phyloP scores from a whole-genome alignment of 2,329 filamentous ascomycete species.

The Diplocarpon mali region DNA sequence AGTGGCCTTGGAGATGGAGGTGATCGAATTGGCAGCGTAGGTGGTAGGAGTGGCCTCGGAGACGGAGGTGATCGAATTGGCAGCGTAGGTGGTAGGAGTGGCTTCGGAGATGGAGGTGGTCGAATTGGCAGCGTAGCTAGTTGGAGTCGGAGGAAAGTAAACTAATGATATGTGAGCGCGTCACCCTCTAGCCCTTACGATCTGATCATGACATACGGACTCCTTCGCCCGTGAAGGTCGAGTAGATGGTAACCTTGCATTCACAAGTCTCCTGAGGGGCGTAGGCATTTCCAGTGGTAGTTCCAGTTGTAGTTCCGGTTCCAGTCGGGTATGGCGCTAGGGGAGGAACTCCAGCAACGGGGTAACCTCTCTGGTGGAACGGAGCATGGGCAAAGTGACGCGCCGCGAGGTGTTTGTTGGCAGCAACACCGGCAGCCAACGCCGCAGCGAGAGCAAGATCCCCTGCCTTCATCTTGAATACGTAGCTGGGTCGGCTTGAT shows the following conservation, averaged over 20 bases:
- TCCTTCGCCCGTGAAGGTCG: constrained; percentile 55
- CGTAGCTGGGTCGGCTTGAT: constrained; percentile 11
- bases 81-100: constrained; percentile 13
- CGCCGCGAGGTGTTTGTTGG: constrained; percentile 34
- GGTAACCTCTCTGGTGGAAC: constrained; percentile 40
- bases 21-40: constrained; percentile 11
- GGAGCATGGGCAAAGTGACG: constrained; percentile 53
- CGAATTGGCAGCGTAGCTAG: constrained; percentile 9
- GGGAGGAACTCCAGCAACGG: constrained; percentile 8
- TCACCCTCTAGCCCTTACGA: not conserved
- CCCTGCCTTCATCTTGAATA: constrained; percentile 61
- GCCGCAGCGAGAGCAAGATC: constrained; percentile 53
- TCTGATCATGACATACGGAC: constrained; percentile 41
- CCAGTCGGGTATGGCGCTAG: constrained; percentile 26
- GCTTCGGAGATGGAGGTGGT: constrained; percentile 8
- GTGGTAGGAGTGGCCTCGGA: constrained; percentile 9
- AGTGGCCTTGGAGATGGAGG: constrained; percentile 2
- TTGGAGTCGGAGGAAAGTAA: constrained; percentile 18
- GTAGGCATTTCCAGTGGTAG: not conserved
- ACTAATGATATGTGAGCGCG: constrained; percentile 12
- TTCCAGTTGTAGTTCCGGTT: not conserved
- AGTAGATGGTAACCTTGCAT: constrained; percentile 61
- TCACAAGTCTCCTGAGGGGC: constrained; percentile 36
- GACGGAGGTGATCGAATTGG: constrained; percentile 7
- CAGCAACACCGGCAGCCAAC: constrained; percentile 44